Base-by-base conservation (phyloP, 257 asterid genomes). In the Ajuga chamaepitys region DNA sequence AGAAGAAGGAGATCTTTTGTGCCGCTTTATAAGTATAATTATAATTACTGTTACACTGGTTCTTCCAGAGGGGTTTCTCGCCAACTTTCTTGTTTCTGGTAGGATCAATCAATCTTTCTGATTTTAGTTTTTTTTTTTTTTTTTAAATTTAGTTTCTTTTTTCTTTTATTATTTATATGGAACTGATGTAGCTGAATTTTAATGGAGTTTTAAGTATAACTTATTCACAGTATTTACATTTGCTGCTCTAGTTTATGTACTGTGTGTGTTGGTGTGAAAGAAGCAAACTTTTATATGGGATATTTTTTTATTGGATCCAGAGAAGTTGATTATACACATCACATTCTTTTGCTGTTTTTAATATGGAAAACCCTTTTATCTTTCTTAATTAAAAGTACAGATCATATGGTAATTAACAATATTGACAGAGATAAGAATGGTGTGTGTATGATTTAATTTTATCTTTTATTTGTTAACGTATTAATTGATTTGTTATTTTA, bases 1-100 rank as follows among this genome's bases (percentile, higher is more conserved):
- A 65, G 73, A 45, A 70, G 91, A 47, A 74, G 85, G 42, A 79
- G 62, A 55, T 56, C 67, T 50, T 78, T 79, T 35, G 64, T 70
- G n/a, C 84, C 79, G 21, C 70, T 77, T 28, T 62, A 71, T 1
- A 32, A 51, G 4, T 14, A 25, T 11, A 48, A 57, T 58, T 35
- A 50, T 21, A 48, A 47, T 48, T 35, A 50, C 38, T 55, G 6
- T 32, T 37, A 3, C 7, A 18, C 1, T 35, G 14, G 13, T 54
- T 21, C 17, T 41, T 69, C 52, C 2, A 26, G 34, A 53, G 18
- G 16, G 1, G 22, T 56, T n/a, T n/a, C 67, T 46, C 73, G 64
- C n/a, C n/a, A n/a, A n/a, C n/a, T n/a, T n/a, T n/a, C n/a, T 38
- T 76, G 68, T 50, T 78, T 70, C 67, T 70, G 76, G 66, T 78